Conservation (phyloP, 2,329 filamentous ascomycete genomes). For the Fusarium decemcellulare region DNA sequence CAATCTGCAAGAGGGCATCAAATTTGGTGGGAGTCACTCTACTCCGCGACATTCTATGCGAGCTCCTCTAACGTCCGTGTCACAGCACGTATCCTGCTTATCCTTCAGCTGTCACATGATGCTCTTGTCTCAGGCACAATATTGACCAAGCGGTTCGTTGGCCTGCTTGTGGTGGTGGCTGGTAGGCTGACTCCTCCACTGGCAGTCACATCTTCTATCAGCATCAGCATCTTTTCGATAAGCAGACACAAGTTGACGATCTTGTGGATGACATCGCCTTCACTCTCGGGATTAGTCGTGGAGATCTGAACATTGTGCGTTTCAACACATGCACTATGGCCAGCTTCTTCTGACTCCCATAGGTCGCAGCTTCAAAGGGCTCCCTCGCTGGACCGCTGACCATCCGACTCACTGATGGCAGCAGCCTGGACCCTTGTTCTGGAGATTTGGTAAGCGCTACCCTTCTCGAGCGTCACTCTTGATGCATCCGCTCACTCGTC, state of each 20-base stretch:
- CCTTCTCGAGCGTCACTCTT: not conserved
- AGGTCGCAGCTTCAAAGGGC: conserved; percentile 83
- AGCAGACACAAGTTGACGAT: conserved; percentile 77
- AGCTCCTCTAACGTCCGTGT: conserved; percentile 1
- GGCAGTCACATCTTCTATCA: conserved; percentile 85
- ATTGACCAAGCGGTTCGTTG: conserved; percentile 73
- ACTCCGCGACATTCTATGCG: not conserved
- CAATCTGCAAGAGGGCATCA: conserved; percentile 61
- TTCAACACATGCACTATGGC: too few relatives aligned
- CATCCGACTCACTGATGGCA: conserved; percentile 62
- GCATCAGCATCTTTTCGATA: conserved; percentile 78
- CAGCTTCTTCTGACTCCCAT: conserved; percentile 21
- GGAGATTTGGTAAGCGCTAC: conserved; percentile 47
- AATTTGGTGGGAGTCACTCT: conserved; percentile 60
- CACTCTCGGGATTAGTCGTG: conserved; percentile 75
- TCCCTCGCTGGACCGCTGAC: conserved; percentile 73
- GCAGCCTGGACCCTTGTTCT: conserved; percentile 50
- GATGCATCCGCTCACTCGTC: conserved; percentile 22
- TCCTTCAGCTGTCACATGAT: conserved; percentile 72
- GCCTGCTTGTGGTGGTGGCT: not conserved
- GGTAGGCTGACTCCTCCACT: not conserved
- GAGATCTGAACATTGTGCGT: conserved; percentile 78
- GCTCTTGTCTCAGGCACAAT: conserved; percentile 68
- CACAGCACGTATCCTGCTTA: conserved; percentile 69
- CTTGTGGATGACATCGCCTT: conserved; percentile 82